Conservation (phyloP, 345 rosid species). For the Corchorus olitorius region DNA sequence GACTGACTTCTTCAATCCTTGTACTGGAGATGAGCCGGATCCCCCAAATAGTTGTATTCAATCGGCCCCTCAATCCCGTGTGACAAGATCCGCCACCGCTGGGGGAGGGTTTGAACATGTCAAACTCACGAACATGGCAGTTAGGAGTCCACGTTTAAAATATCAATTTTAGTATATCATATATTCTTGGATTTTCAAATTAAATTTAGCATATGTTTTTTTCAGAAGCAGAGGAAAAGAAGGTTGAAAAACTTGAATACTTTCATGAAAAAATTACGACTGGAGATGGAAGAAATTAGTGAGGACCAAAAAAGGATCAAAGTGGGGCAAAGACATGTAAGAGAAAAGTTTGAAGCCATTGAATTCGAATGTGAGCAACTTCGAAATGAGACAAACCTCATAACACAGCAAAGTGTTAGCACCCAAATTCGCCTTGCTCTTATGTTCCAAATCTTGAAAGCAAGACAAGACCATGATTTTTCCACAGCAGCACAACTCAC, state of each 20-base stretch:
- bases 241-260: neutral
- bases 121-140: no score
- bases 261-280: neutral
- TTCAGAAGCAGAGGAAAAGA: neutral
- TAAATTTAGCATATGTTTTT: no score
- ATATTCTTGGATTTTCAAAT: no score
- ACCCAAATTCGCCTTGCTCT: neutral
- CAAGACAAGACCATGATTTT: neutral
- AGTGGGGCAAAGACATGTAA: neutral
- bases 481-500: neutral
- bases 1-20: no score
- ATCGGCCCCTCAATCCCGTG: no score
- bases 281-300: neutral
- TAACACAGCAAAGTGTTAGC: neutral
- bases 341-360: neutral
- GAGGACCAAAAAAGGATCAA: neutral
- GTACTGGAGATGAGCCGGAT: no score
- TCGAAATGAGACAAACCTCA: neutral
- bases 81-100: no score
- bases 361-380: neutral
- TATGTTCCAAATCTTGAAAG: slow-evolving; percentile 4
- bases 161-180: no score
- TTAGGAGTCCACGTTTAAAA: no score
- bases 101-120: no score
- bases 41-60: no score